Evolutionary conservation across 2,329 filamentous ascomycete genomes (phyloP), one percentile per base, ranked within the genome.

Genomic region (Zasmidium angulare): DNA sequence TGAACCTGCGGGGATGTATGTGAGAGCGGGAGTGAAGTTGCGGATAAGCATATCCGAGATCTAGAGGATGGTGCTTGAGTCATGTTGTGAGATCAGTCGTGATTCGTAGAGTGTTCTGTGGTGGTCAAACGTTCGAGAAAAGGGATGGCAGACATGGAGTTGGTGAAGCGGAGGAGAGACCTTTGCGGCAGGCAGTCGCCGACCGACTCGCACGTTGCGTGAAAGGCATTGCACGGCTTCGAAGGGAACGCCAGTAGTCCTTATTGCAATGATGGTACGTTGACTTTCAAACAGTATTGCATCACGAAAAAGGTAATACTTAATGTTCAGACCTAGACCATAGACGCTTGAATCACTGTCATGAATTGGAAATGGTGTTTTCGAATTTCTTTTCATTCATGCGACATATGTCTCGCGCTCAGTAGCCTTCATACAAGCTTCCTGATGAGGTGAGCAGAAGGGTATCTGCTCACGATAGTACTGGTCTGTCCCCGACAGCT

Each of bases 401-500:
- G 3, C 36, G 36, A 43, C 19, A 24, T 57, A 61, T 46, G 54
- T 53, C 10, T 61, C 58, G 22, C 58, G 36, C 43, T 59, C 49
- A 14, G 68, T 71, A 7, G 63, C 64, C n/a, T 55, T 63, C 67
- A 70, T 70, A 9, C 67, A 60, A 21, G 63, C 58, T 7, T 60
- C 60, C 63, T 70, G 68, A 3, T 57, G 62, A n/a, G 61, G 56
- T 50, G 71, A 68, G 21, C 62, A 64, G 21, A 65, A 61, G 1
- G 62, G 61, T 4, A 58, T 59, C 56, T 58, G 62, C 14, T 67
- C 63, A 36, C 68, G 55, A 47, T 69, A 64, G 49, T 67, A 66
- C 40, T 63, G 64, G 3, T 59, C 65, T 19, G 50, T 49, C 1
- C 59, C 60, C 12, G 58, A 64, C 19, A 71, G 55, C 55, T 68